Evolutionary conservation across 2,329 filamentous ascomycete genomes (phyloP), one percentile per base, ranked within the genome.

Genomic region (Nothopassalora personata): DNA sequence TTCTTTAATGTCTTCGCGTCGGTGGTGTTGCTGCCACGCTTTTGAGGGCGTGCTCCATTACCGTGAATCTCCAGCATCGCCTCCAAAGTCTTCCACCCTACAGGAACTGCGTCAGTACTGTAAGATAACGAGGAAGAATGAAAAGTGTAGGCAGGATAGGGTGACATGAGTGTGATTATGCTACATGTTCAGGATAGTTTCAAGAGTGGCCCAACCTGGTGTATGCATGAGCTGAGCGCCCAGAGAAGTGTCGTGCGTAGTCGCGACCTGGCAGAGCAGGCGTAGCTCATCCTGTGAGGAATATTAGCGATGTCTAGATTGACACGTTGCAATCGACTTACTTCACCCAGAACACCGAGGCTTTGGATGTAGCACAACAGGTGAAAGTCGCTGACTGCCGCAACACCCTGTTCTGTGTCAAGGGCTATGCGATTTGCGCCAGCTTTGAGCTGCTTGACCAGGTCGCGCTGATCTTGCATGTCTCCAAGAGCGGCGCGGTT

Each of bases 181-280:
- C 63, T 70, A 73, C 70, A 74, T 73, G 67, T 73, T 69, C 59
- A 99, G 85, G 76, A 99, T 96, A 76, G 90, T 90, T 79, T 94
- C 84, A 72, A 99, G 84, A 66, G 91, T 97, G 75, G 92, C 89
- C 94, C 94, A 99, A 71, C 94, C 94, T 72, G 88, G 83, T 68
- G 89, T 92, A 68, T 91, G 88, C 76, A 91, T 85, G 67, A 99
- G 83, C 72, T 94, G 87, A 72, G 91, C 86, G 61, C 87, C 87
- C 67, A 95, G 89, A 62, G 87, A 84, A 58, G 90, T 82, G 74
- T 96, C 89, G 72, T 93, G 89, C 60, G 85, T 84, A 47, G 86
- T 88, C 27, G 92, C 93, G 55, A 95, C 89, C 68, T 87, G 88
- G 79, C 90, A 95, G 57, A 97, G 83, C 53, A 97, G 83, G 9